These are phyloP conservation scores for Eucalyptus cloeziana DNA, from an alignment of 345 rosid species.

Conservation along the genomic window DNA sequence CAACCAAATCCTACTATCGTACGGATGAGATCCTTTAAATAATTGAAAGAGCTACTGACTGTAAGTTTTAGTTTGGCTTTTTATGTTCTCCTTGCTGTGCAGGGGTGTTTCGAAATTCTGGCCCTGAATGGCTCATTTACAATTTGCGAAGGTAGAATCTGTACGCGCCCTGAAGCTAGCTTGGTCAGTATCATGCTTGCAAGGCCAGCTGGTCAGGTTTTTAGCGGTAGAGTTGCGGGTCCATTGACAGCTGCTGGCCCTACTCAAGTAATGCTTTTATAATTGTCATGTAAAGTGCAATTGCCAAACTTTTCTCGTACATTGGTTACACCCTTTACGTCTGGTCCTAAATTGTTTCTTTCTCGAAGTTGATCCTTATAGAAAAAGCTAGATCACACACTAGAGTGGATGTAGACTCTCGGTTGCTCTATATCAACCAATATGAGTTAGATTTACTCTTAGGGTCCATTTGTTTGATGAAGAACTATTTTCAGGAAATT, in stretches of 20 bases:
- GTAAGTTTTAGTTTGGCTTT: background rate
- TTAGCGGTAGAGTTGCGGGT: conserved; percentile 32
- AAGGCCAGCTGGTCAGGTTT: conserved; percentile 13
- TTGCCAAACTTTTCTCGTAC: background rate
- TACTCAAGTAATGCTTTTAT: conserved; percentile 8
- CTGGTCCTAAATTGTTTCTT: background rate
- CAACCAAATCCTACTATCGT: background rate
- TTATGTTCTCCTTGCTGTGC: background rate
- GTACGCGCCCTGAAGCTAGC: background rate
- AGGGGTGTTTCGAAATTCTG: conserved; percentile 13
- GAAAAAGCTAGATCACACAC: background rate
- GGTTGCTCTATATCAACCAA: background rate
- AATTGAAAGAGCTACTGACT: too few species aligned
- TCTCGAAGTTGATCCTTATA: background rate
- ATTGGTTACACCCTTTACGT: background rate
- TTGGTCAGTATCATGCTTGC: conserved; percentile 14
- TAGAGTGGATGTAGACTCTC: background rate
- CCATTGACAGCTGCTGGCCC: conserved; percentile 17
- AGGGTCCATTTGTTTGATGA: background rate
- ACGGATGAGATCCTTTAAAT: background rate
- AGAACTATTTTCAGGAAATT: background rate
- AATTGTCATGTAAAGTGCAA: background rate
- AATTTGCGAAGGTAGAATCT: background rate
- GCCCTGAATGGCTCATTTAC: conserved; percentile 11
- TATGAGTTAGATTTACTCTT: background rate